Conservation (phyloP, 2,329 filamentous ascomycete species). For the Colletotrichum lentis region DNA sequence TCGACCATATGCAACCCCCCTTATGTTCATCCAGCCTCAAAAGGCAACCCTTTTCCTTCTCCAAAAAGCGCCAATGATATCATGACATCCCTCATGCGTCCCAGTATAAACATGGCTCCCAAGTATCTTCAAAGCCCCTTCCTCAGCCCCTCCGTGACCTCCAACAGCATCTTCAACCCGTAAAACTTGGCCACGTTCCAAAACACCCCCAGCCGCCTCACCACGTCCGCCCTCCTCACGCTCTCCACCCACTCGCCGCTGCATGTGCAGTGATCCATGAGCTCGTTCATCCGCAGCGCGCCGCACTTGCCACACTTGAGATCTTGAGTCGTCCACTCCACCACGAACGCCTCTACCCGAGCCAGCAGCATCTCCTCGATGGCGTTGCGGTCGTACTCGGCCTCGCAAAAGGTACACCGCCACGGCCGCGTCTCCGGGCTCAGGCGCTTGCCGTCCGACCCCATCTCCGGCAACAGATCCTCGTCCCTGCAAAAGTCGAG, state of each 20-base stretch:
- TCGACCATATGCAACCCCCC: not conserved
- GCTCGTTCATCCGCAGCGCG: constrained; percentile 85
- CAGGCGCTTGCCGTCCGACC: constrained; percentile 36
- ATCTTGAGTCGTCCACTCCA: constrained; percentile 90
- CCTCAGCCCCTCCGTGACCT: constrained; percentile 73
- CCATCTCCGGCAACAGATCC: constrained; percentile 70
- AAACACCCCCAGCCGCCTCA: constrained; percentile 73
- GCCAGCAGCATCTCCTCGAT: constrained; percentile 86
- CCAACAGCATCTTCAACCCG: constrained; percentile 80
- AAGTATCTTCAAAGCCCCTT: constrained; percentile 50
- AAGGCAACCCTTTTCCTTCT: not conserved
- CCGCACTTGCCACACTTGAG: constrained; percentile 78
- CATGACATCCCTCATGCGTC: not conserved
- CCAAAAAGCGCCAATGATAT: not conserved
- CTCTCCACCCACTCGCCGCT: constrained; percentile 84
- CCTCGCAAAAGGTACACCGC: constrained; percentile 79
- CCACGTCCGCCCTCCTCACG: constrained; percentile 71
- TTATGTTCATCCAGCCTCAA: not conserved
- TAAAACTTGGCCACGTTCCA: constrained; percentile 80
- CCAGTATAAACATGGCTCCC: no score
- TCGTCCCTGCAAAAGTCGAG: constrained; percentile 93
- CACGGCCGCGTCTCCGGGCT: constrained; percentile 61
- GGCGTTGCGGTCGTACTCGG: constrained; percentile 77
- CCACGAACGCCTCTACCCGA: constrained; percentile 75
- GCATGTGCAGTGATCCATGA: constrained; percentile 96